Evolutionary conservation across 257 asterid genomes (phyloP).

Genomic region (Craterostigma plantagineum): DNA sequence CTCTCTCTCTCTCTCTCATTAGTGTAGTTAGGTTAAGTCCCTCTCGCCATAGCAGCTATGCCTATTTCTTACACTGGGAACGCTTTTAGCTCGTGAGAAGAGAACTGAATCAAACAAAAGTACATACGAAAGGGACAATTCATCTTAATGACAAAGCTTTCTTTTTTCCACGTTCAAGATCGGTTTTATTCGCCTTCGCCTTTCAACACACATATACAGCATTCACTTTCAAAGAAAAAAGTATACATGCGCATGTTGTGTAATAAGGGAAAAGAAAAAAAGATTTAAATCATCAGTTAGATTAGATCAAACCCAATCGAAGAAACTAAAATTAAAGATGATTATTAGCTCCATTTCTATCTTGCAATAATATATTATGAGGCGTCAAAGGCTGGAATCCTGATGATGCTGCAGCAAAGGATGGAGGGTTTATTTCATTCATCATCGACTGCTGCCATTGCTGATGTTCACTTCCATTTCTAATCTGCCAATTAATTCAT

Average conservation of each 20-base stretch:
- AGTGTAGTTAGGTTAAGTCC: slow-evolving; percentile 35
- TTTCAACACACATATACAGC: too few relatives aligned
- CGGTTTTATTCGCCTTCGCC: too few relatives aligned
- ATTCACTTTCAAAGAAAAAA: too few relatives aligned
- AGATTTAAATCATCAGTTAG: too few relatives aligned
- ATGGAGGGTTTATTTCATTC: not conserved
- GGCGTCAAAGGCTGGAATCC: slow-evolving; percentile 46
- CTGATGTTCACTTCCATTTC: slow-evolving; percentile 14
- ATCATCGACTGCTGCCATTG: slow-evolving; percentile 23
- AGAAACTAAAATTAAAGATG: slow-evolving; percentile 13
- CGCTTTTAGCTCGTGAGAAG: slow-evolving; percentile 29
- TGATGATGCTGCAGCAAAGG: slow-evolving; percentile 86
- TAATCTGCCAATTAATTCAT: too few relatives aligned
- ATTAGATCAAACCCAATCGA: too few relatives aligned
- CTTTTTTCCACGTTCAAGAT: too few relatives aligned
- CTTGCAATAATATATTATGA: slow-evolving; percentile 27
- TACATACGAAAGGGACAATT: slow-evolving; percentile 62
- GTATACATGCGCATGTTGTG: too few relatives aligned
- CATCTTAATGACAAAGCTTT: slow-evolving; percentile 14
- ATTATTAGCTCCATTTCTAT: slow-evolving; percentile 6
- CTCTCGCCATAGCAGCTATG: slow-evolving; percentile 42
- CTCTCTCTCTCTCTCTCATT: too few relatives aligned
- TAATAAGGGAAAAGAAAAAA: too few relatives aligned
- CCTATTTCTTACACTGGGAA: slow-evolving; percentile 13
- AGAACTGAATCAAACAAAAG: slow-evolving; percentile 42